Evolutionary conservation across 164 flowering plant genomes (phyloP).

Genomic region (Liriodendron chinense): DNA sequence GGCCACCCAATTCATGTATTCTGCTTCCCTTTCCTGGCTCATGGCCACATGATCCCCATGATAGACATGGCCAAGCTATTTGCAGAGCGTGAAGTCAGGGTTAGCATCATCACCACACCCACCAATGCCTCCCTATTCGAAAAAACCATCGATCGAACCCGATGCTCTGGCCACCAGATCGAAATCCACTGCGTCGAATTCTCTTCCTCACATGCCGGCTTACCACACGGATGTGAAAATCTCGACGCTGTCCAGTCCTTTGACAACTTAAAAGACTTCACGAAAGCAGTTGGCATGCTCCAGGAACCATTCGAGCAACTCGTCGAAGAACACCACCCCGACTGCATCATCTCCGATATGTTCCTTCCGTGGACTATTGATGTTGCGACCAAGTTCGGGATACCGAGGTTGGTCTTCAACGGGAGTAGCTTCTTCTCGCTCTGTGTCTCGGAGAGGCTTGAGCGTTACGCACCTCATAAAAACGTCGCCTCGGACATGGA

Average conservation of each 20-base stretch:
- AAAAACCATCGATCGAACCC: slow-evolving; percentile 1
- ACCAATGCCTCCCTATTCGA: slow-evolving; percentile 4
- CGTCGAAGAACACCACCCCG: slow-evolving; percentile 25
- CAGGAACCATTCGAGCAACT: slow-evolving; percentile 22
- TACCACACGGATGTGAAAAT: neutral
- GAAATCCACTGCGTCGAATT: neutral
- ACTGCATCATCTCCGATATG: slow-evolving; percentile 39
- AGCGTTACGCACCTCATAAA: slow-evolving; percentile 22
- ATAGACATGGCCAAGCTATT: slow-evolving; percentile 13
- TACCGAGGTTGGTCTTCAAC: slow-evolving; percentile 35
- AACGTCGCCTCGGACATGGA: slow-evolving; percentile 29
- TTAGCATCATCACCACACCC: slow-evolving; percentile 9
- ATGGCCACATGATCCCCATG: slow-evolving; percentile 20
- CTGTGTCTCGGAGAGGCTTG: slow-evolving; percentile 16
- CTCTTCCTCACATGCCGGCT: neutral
- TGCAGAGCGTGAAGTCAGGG: slow-evolving; percentile 4
- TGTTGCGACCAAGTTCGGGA: slow-evolving; percentile 16
- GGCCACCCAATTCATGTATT: slow-evolving; percentile 12
- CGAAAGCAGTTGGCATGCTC: neutral
- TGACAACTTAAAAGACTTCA: neutral
- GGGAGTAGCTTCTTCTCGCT: slow-evolving; percentile 31
- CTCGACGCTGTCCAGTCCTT: neutral
- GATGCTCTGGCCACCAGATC: neutral
- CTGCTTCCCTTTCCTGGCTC: slow-evolving; percentile 16
- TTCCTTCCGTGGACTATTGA: slow-evolving; percentile 38